Evolutionary conservation across 2,329 filamentous ascomycete species (phyloP), one percentile per base, ranked within the genome.

Genomic region (Clathrospora elynae): DNA sequence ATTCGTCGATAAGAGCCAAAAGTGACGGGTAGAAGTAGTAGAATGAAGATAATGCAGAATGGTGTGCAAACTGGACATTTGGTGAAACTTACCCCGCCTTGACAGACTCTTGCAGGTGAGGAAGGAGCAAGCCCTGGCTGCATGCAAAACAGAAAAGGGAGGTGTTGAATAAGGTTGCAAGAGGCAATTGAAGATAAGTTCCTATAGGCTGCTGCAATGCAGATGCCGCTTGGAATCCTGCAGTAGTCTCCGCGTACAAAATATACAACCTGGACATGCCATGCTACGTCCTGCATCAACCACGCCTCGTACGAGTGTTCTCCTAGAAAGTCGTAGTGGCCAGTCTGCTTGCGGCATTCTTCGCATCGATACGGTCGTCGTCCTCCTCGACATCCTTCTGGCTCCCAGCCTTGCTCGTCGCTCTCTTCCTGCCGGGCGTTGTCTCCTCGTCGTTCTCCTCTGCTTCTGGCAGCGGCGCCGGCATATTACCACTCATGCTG

Each of bases 281-380:
- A 16, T 38, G 33, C 12, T 25, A 14, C 5, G 18, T 19, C 9
- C 14, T 32, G n/a, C 17, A 25, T 51, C 42, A 49, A 35, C 32
- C 34, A 35, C 49, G 39, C 31, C 32, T 42, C 9, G 37, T 10
- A 46, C 49, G 42, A 35, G 49, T 12, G 13, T 47, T 29, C 38
- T 39, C 30, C 51, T 75, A 97, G 71, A 96, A 96, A 12, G 92
- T 96, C 76, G 91, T 96, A 56, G 90, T 88, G 33, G 92, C 93
- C 74, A 99, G 76, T 65, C 93, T 82, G 73, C 89, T 96, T 23
- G 93, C 93, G 38, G 93, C 93, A 73, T 97, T 99, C 71, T 88
- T 84, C 28, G 93, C 93, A 78, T 99, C 93, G 46, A 99, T 84
- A 40, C 91, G 82, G 71, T 99, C 93, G 62, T 96, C 90, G 61